Percentiles rank a stretch among this genome's conserved stretches.
phyloP scores from a whole-genome alignment of 331 rosid species.

The Prunus yedoensis region DNA sequence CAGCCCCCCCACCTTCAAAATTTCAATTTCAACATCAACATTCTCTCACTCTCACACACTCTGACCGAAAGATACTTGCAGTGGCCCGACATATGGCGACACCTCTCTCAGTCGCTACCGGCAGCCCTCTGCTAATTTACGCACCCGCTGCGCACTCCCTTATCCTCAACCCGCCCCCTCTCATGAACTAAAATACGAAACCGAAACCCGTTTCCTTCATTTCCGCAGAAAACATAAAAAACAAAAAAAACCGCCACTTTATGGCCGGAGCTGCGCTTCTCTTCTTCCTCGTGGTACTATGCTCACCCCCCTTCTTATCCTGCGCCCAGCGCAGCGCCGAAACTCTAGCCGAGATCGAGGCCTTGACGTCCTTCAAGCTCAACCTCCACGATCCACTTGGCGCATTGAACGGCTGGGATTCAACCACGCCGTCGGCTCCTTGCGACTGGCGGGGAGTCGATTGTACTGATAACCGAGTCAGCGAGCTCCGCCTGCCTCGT shows the following conservation, averaged over 20 bases:
- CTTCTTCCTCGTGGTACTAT: constrained; percentile 28
- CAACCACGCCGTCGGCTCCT: constrained; percentile 41
- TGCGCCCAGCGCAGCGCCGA: constrained; percentile 39
- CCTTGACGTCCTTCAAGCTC: constrained; percentile 41
- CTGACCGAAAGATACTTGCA: not conserved
- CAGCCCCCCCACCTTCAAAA: not conserved
- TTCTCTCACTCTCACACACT: not conserved
- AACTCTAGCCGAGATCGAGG: constrained; percentile 38
- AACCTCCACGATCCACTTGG: constrained; percentile 49
- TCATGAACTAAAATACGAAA: not conserved
- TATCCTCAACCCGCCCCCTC: not conserved
- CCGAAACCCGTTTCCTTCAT: not conserved
- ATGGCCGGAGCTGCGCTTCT: constrained; percentile 16
- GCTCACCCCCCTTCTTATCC: constrained; percentile 54
- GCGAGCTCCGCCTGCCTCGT: constrained; percentile 76
- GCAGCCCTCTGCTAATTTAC: constrained; percentile 12
- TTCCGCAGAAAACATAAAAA: not conserved
- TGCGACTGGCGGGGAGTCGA: constrained; percentile 66
- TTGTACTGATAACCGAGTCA: constrained; percentile 46
- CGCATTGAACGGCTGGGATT: constrained; percentile 46
- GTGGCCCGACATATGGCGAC: constrained; percentile 23
- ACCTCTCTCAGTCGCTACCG: not conserved
- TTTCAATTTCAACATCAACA: not conserved
- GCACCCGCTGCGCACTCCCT: constrained; percentile 19
- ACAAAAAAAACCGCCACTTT: not conserved